Conservation (phyloP, 108 stramenopile genomes). For the Pseudonitzschia multiseries region DNA sequence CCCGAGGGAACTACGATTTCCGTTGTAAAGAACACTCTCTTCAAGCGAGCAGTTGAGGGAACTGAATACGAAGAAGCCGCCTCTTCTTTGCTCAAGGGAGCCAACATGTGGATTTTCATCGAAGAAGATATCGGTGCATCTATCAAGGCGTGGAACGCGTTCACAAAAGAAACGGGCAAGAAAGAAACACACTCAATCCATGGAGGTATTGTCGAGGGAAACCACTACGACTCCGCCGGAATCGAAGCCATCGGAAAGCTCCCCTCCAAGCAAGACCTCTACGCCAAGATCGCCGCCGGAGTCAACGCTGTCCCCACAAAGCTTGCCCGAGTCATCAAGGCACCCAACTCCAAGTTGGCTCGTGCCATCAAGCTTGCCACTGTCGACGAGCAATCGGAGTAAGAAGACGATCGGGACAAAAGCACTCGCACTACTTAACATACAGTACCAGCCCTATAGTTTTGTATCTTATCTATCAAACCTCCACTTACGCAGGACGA, state of each 20-base stretch:
- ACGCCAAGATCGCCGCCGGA: conserved; percentile 83
- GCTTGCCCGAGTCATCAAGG: conserved; percentile 89
- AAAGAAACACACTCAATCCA: conserved; percentile 65
- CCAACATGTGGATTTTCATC: conserved; percentile 96
- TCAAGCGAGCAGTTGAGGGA: conserved; percentile 83
- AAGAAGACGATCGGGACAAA: conserved; percentile 8
- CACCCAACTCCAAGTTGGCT: conserved; percentile 80
- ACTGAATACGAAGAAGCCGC: conserved; percentile 65
- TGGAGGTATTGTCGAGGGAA: conserved; percentile 87
- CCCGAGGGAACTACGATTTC: conserved; percentile 82
- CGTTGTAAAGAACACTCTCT: conserved; percentile 92
- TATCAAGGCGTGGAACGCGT: conserved; percentile 79
- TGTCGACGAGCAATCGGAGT: conserved; percentile 20
- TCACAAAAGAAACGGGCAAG: conserved; percentile 70
- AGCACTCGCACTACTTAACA: conserved; percentile 2
- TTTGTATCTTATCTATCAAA: not conserved
- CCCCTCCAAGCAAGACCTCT: conserved; percentile 89
- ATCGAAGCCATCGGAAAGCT: conserved; percentile 84
- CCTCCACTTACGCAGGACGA: not conserved
- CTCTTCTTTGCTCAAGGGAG: conserved; percentile 59
- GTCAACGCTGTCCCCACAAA: conserved; percentile 96
- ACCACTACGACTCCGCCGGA: conserved; percentile 67
- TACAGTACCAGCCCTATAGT: conserved; percentile 1
- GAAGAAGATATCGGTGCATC: conserved; percentile 87
- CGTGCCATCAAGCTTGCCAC: conserved; percentile 89